Conservation (phyloP, 257 asterid genomes). For the Ligustrum vulgare region DNA sequence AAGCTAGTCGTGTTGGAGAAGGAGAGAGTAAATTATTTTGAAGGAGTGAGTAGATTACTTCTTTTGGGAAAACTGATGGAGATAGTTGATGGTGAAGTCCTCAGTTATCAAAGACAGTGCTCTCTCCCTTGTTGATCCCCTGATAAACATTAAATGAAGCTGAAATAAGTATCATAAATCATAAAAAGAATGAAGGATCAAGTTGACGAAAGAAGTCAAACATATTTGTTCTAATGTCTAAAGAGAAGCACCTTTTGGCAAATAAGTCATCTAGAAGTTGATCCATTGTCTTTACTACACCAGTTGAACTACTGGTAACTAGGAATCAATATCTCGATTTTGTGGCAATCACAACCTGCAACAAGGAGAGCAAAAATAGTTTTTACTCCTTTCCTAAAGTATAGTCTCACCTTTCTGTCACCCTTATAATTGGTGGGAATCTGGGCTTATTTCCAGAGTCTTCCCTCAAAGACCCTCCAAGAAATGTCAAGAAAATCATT, state of each 20-base stretch:
- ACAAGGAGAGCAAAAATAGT: conserved; percentile 3
- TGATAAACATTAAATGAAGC: conserved; percentile 3
- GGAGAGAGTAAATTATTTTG: background rate
- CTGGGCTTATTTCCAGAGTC: background rate
- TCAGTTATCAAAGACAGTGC: conserved; percentile 27
- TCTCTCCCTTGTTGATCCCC: conserved; percentile 33
- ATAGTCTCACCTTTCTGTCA: background rate
- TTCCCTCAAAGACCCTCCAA: background rate
- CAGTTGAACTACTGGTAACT: background rate
- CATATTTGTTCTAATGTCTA: background rate
- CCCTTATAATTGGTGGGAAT: background rate
- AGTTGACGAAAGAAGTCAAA: background rate
- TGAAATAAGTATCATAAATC: background rate
- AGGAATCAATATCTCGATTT: background rate
- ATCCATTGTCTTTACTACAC: conserved; percentile 24
- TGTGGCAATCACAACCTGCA: conserved; percentile 7
- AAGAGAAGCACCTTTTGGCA: conserved; percentile 30
- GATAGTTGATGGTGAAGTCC: conserved; percentile 22
- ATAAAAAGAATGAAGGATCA: background rate
- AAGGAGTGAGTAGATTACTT: conserved; percentile 10
- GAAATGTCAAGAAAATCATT: background rate
- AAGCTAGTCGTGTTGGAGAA: background rate
- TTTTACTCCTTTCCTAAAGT: background rate
- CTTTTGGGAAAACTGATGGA: conserved; percentile 22
- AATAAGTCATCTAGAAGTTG: conserved; percentile 27